Percentiles rank a stretch among this genome's conserved stretches.
These are phyloP conservation scores for Streptanthus diversifolius DNA, from an alignment of 345 rosid species.

Conservation along the genomic window DNA sequence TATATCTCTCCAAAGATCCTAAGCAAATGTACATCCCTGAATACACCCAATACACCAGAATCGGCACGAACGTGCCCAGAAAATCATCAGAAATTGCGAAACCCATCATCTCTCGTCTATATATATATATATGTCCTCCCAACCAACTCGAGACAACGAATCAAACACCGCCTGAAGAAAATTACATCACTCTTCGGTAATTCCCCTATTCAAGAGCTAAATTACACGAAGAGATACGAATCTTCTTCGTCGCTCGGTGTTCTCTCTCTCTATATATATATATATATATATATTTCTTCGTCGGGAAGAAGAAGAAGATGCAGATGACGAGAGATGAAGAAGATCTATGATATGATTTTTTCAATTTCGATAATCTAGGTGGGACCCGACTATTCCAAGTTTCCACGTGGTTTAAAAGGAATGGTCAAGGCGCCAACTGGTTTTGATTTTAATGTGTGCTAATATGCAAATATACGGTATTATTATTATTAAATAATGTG, in stretches of 20 bases:
- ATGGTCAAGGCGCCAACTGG: slow-evolving; percentile 13
- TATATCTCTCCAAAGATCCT: slow-evolving; percentile 56
- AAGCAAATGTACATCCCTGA: slow-evolving; percentile 62
- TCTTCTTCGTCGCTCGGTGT: slow-evolving; percentile 19
- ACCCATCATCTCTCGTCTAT: slow-evolving; percentile 36
- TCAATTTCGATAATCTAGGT: neutral
- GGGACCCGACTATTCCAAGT: slow-evolving; percentile 1
- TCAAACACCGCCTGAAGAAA: slow-evolving; percentile 22
- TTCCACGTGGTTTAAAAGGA: slow-evolving; percentile 16
- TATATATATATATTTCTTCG: slow-evolving; percentile 2
- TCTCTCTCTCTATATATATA: neutral
- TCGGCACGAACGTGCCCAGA: slow-evolving; percentile 74
- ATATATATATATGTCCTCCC: neutral
- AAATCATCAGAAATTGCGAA: slow-evolving; percentile 64
- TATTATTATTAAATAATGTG: neutral
- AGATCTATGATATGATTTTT: slow-evolving; percentile 7
- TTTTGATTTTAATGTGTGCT: slow-evolving; percentile 21
- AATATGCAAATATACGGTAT: neutral
- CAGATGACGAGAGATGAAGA: slow-evolving; percentile 1
- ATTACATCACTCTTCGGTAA: slow-evolving; percentile 24
- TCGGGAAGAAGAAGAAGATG: slow-evolving; percentile 12
- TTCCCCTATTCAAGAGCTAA: neutral
- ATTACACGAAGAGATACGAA: slow-evolving; percentile 18
- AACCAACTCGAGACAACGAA: neutral
- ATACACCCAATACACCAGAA: slow-evolving; percentile 76